Conservation (phyloP, 768 basidiomycete genomes). For the Lyophyllum semitale region DNA sequence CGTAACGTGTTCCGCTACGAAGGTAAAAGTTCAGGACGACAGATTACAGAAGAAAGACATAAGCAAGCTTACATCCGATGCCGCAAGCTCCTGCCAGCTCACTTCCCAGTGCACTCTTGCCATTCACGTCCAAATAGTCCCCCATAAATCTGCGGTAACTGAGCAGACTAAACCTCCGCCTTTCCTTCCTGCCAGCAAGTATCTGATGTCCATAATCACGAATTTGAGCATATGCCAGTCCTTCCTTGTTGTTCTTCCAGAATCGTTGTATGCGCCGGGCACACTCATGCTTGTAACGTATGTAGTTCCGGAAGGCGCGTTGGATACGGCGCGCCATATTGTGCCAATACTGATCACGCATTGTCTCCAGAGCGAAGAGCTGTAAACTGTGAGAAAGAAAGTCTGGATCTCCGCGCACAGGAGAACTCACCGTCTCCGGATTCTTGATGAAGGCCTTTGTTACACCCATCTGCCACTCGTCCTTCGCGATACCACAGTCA, state of each 20-base stretch:
- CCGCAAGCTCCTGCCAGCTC: constrained; percentile 73
- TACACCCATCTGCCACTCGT: constrained; percentile 99
- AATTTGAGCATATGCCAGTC: constrained; percentile 82
- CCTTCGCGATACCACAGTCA: constrained; percentile 93
- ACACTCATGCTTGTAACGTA: constrained; percentile 94
- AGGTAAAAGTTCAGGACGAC: background rate
- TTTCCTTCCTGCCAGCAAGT: constrained; percentile 89
- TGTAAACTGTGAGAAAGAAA: constrained; percentile 31
- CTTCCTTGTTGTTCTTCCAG: constrained; percentile 98
- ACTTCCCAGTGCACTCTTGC: constrained; percentile 74
- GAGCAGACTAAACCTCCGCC: constrained; percentile 89
- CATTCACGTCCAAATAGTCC: constrained; percentile 92
- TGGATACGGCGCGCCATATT: constrained; percentile 99
- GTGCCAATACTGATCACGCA: constrained; percentile 99
- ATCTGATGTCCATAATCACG: constrained; percentile 96
- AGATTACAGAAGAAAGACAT: background rate
- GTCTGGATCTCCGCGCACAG: background rate
- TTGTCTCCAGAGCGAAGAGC: constrained; percentile 97
- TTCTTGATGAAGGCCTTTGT: constrained; percentile 99
- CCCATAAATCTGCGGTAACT: constrained; percentile 95
- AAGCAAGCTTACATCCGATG: constrained; percentile 61
- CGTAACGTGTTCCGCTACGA: constrained; percentile 68
- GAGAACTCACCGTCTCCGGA: constrained; percentile 81
- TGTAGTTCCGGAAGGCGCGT: constrained; percentile 93
- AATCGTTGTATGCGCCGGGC: constrained; percentile 94